Conservation (phyloP, 2,329 filamentous ascomycete genomes). For the Pseudofabraea citricarpa region DNA sequence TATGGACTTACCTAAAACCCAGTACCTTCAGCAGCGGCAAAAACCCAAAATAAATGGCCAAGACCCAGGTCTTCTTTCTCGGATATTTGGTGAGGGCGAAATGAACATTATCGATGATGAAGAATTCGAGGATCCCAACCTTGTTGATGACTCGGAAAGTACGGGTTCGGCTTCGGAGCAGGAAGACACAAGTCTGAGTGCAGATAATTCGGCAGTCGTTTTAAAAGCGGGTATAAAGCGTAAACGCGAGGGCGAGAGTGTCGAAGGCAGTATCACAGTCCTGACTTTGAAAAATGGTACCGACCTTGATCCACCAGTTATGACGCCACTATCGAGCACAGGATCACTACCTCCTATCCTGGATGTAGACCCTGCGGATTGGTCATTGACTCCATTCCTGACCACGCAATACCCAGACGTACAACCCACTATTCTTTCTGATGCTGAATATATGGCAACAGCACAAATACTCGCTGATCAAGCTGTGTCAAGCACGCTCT, state of each 20-base stretch:
- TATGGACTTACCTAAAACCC: conserved; percentile 19
- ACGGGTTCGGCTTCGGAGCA: conserved; percentile 49
- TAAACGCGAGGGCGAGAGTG: conserved; percentile 21
- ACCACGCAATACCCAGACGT: conserved; percentile 50
- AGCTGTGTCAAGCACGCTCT: conserved; percentile 47
- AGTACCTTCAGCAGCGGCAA: conserved; percentile 18
- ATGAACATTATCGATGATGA: conserved; percentile 6
- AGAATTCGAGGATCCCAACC: conserved; percentile 15
- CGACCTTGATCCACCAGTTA: conserved; percentile 19
- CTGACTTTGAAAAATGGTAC: conserved; percentile 26
- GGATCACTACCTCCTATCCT: conserved; percentile 22
- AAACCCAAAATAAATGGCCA: conserved; percentile 11
- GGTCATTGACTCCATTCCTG: conserved; percentile 50
- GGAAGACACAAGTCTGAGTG: conserved; percentile 47
- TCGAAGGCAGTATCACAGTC: conserved; percentile 20
- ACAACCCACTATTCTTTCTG: conserved; percentile 29
- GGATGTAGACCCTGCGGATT: conserved; percentile 27
- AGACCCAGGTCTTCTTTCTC: conserved; percentile 29
- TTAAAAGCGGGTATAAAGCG: conserved; percentile 35
- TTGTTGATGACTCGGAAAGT: conserved; percentile 24
- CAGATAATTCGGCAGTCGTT: conserved; percentile 44
- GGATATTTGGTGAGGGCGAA: conserved; percentile 38
- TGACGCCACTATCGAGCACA: conserved; percentile 20
- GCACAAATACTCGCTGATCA: conserved; percentile 71
- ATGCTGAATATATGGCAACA: conserved; percentile 60